Conservation (phyloP, 1,284 basidiomycete genomes). For the Cutaneotrichosporon mucoides region DNA sequence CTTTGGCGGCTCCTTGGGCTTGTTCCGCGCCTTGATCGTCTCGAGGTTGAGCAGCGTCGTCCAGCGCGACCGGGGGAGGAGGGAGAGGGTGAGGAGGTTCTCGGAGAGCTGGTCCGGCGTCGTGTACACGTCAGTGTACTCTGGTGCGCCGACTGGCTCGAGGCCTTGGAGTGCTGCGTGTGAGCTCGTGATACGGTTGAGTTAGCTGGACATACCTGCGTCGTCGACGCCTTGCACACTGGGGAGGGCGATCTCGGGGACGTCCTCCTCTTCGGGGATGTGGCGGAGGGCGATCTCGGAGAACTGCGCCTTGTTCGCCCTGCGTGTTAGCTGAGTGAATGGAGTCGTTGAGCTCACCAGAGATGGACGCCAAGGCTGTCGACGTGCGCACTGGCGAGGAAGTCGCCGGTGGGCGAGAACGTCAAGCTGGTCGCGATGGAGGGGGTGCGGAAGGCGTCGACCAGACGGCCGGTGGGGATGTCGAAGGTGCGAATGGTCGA, state of each 20-base stretch:
- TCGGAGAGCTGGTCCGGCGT: conserved; percentile 80
- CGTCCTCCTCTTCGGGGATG: conserved; percentile 67
- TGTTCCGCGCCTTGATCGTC: conserved; percentile 93
- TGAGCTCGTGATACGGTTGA: conserved; percentile 17
- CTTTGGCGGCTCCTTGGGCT: conserved; percentile 92
- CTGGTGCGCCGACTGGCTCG: conserved; percentile 57
- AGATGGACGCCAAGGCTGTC: conserved; percentile 91
- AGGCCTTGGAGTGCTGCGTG: conserved; percentile 62
- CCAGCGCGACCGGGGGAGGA: conserved; percentile 90
- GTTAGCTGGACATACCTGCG: conserved; percentile 57
- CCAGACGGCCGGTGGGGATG: conserved; percentile 83
- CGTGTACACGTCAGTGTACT: conserved; percentile 64
- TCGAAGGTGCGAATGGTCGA: conserved; percentile 93
- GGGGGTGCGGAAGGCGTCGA: conserved; percentile 88
- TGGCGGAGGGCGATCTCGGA: conserved; percentile 76
- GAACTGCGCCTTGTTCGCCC: conserved; percentile 95
- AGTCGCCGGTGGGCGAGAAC: conserved; percentile 93
- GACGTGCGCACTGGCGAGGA: conserved; percentile 90
- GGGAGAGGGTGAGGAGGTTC: conserved; percentile 82
- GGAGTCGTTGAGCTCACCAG: conserved; percentile 58
- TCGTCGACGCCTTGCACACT: conserved; percentile 75
- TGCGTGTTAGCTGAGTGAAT: conserved; percentile 38
- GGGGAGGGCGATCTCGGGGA: conserved; percentile 67
- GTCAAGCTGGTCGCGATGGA: conserved; percentile 84
- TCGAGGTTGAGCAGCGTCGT: conserved; percentile 94